Percentiles rank a stretch among this genome's conserved stretches.
Conservation (phyloP, 371 early-diverging fungal genomes). For the Conidiobolus coronatus region DNA sequence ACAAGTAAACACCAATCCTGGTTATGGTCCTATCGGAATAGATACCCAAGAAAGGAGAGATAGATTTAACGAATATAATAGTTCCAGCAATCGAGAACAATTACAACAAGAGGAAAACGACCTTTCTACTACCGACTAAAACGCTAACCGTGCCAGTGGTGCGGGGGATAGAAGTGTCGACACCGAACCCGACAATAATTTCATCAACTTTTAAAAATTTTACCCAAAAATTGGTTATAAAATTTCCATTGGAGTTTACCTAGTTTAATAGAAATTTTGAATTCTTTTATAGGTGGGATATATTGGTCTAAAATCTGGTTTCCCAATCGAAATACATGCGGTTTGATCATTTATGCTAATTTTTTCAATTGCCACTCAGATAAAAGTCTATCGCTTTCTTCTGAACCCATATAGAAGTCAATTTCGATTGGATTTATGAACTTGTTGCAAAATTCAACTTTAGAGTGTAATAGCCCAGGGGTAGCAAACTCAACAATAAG, state of each 20-base stretch:
- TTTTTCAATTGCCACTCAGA: not conserved
- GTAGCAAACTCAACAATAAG: slow-evolving; percentile 47
- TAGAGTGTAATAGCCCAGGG: slow-evolving; percentile 29
- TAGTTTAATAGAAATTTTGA: slow-evolving; percentile 31
- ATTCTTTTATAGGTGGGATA: slow-evolving; percentile 48
- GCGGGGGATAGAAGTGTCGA: too few relatives aligned
- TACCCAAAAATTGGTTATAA: slow-evolving; percentile 15
- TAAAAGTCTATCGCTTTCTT: slow-evolving; percentile 14
- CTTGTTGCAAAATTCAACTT: slow-evolving; percentile 21
- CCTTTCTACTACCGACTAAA: too few relatives aligned
- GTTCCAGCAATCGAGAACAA: too few relatives aligned
- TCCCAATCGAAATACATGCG: not conserved
- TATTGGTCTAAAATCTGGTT: slow-evolving; percentile 17
- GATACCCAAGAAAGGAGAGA: too few relatives aligned
- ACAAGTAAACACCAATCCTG: too few relatives aligned
- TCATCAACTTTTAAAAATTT: too few relatives aligned
- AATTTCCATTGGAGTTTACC: slow-evolving; percentile 21
- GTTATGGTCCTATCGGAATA: too few relatives aligned
- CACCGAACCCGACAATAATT: too few relatives aligned
- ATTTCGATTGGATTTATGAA: slow-evolving; percentile 40
- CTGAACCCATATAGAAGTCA: slow-evolving; percentile 33
- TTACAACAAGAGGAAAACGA: too few relatives aligned
- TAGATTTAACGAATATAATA: too few relatives aligned
- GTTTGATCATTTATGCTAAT: not conserved
- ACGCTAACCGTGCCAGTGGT: too few relatives aligned